phyloP scores from a whole-genome alignment of 805 yeast species.

The Metschnikowia lunata region DNA sequence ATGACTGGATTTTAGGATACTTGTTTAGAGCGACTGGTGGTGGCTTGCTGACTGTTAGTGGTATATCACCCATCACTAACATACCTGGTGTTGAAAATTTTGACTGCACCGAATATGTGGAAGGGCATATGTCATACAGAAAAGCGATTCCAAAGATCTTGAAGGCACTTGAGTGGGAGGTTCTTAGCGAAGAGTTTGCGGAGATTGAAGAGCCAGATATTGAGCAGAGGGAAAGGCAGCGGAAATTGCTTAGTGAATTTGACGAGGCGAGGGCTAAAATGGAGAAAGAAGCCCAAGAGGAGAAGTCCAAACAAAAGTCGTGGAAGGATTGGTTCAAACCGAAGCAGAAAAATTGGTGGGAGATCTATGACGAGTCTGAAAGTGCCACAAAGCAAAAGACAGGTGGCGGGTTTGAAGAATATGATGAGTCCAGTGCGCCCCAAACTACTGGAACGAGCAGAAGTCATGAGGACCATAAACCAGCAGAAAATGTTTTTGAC shows the following conservation, averaged over 20 bases:
- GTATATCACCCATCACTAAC: conserved; percentile 68
- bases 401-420: conserved; percentile 14
- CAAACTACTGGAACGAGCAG: conserved; percentile 12
- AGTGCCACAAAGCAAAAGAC: conserved; percentile 8
- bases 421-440: conserved; percentile 7
- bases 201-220: conserved; percentile 97
- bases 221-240: conserved; percentile 75
- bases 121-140: conserved; percentile 98
- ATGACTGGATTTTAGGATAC: conserved; percentile 96
- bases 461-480: conserved; percentile 2
- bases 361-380: conserved; percentile 37
- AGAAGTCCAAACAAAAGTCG: conserved; percentile 29
- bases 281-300: conserved; percentile 39
- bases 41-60: conserved; percentile 87
- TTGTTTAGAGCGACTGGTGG: conserved; percentile 94
- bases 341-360: conserved; percentile 57
- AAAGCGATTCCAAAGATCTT: conserved; percentile 84
- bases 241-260: conserved; percentile 77
- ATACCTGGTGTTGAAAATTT: conserved; percentile 71
- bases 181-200: conserved; percentile 82
- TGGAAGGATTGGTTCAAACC: conserved; percentile 50
- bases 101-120: conserved; percentile 81
- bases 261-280: conserved; percentile 74
- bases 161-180: conserved; percentile 67
- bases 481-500: conserved; percentile 36